phyloP scores from a whole-genome alignment of 2,329 filamentous ascomycete species.

The Escovopsis sp. region DNA sequence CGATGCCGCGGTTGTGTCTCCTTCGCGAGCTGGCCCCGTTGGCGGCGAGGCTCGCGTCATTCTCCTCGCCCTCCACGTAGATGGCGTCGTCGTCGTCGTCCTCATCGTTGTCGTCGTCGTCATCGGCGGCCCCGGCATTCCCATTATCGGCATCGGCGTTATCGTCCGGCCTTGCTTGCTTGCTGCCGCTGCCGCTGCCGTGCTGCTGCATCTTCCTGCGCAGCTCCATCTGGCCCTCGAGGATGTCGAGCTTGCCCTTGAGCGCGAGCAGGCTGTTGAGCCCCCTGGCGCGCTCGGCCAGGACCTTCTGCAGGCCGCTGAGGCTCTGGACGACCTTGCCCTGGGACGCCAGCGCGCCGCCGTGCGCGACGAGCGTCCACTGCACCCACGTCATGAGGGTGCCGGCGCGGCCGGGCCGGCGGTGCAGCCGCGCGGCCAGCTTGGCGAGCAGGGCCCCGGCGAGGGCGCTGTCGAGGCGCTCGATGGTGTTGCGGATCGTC shows the following conservation, averaged over 20 bases:
- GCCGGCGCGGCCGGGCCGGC: slow-evolving; percentile 75
- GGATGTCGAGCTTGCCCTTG: slow-evolving; percentile 90
- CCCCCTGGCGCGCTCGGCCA: slow-evolving; percentile 72
- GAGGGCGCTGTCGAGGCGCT: slow-evolving; percentile 73
- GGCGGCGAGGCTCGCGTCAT: slow-evolving; percentile 28
- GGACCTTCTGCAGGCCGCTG: slow-evolving; percentile 65
- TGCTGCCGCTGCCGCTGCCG: slow-evolving; percentile 17
- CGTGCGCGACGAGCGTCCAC: slow-evolving; percentile 85
- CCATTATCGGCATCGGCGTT: slow-evolving; percentile 9
- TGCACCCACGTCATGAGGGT: slow-evolving; percentile 91
- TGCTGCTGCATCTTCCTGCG: slow-evolving; percentile 48
- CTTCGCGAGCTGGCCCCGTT: slow-evolving; percentile 21
- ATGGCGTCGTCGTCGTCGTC: slow-evolving; percentile 57
- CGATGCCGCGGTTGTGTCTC: slow-evolving; percentile 35
- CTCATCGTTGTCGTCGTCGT: slow-evolving; percentile 31
- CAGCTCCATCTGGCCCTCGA: slow-evolving; percentile 77
- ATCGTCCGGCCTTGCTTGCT: too few species aligned
- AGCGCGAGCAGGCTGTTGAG: slow-evolving; percentile 71
- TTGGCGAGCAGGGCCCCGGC: slow-evolving; percentile 67
- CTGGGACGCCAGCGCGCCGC: slow-evolving; percentile 76
- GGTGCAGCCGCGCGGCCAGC: slow-evolving; percentile 74
- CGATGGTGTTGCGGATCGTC: slow-evolving; percentile 77
- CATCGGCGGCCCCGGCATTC: too few species aligned
- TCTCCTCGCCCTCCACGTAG: slow-evolving; percentile 73
- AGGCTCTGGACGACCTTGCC: slow-evolving; percentile 70